Evolutionary conservation across 2,329 filamentous ascomycete genomes (phyloP).

Genomic region (Aspergillus sp.): DNA sequence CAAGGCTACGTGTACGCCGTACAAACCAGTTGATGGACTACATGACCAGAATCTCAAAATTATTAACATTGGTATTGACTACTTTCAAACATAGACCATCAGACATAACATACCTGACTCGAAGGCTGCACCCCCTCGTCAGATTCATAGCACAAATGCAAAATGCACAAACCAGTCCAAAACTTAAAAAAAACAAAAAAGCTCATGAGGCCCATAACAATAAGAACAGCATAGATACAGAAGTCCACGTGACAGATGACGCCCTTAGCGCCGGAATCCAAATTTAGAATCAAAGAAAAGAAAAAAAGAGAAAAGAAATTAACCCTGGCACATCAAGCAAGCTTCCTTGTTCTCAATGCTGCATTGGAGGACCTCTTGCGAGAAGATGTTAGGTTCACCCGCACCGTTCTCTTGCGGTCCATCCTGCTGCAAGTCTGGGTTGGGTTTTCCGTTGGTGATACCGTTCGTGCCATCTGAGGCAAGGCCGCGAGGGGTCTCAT

Average conservation of each 20-base stretch:
- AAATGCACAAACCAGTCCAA: too few species aligned
- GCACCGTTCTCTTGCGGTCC: slow-evolving; percentile 64
- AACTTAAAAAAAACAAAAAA: too few species aligned
- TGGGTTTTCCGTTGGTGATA: slow-evolving; percentile 25
- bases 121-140: too few species aligned
- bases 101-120: too few species aligned
- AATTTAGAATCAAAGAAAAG: background rate
- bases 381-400: slow-evolving; percentile 62
- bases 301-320: slow-evolving; percentile 13
- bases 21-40: too few species aligned
- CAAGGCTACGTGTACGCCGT: too few species aligned
- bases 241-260: slow-evolving; percentile 1
- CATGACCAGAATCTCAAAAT: too few species aligned
- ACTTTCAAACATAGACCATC: too few species aligned
- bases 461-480: too few species aligned
- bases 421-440: slow-evolving; percentile 42
- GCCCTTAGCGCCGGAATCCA: background rate
- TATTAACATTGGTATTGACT: too few species aligned
- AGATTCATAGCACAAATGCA: too few species aligned
- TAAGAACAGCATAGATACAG: slow-evolving; percentile 5
- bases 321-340: slow-evolving; percentile 97
- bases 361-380: slow-evolving; percentile 82
- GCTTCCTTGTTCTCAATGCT: slow-evolving; percentile 96
- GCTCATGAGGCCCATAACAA: slow-evolving; percentile 3
- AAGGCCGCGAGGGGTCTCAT: slow-evolving; percentile 40